Conservation (phyloP, 495 filamentous ascomycete genomes). For the Parathielavia hyrcaniae region DNA sequence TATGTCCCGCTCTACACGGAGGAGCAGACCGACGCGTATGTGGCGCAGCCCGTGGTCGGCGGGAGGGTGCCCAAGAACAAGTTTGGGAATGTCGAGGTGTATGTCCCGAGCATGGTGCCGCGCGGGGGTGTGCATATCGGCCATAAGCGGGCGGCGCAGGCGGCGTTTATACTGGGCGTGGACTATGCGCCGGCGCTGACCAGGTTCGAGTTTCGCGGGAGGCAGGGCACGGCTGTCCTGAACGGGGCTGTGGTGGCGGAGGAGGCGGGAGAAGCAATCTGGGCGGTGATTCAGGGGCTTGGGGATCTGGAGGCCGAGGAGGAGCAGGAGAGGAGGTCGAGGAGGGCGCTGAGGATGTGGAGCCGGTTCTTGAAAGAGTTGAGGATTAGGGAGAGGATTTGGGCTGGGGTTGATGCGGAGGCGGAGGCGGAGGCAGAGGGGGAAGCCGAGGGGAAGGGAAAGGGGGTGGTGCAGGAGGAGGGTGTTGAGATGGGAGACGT, state of each 20-base stretch:
- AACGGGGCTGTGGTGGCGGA: slow-evolving; percentile 67
- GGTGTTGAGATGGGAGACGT: slow-evolving; percentile 24
- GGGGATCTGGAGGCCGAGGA: slow-evolving; percentile 53
- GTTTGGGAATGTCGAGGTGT: slow-evolving; percentile 86
- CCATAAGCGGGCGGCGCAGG: slow-evolving; percentile 59
- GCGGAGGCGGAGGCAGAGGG: slow-evolving; percentile 27
- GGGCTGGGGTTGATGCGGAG: slow-evolving; percentile 43
- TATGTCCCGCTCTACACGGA: slow-evolving; percentile 58
- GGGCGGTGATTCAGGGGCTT: slow-evolving; percentile 59
- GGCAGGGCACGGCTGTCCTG: slow-evolving; percentile 72
- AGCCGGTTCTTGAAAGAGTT: slow-evolving; percentile 66
- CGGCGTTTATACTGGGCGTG: slow-evolving; percentile 69
- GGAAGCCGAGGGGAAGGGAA: slow-evolving; percentile 22
- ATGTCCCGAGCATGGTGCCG: slow-evolving; percentile 89
- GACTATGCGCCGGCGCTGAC: slow-evolving; percentile 88
- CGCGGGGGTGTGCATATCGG: slow-evolving; percentile 62
- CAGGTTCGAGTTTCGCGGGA: slow-evolving; percentile 78
- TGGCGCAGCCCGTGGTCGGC: slow-evolving; percentile 64
- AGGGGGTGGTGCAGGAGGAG: slow-evolving; percentile 14
- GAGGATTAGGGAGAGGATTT: slow-evolving; percentile 70
- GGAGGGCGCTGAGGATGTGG: slow-evolving; percentile 65
- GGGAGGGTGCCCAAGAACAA: slow-evolving; percentile 78
- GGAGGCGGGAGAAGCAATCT: slow-evolving; percentile 64
- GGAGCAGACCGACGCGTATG: slow-evolving; percentile 71
- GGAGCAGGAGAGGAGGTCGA: slow-evolving; percentile 50